phyloP scores from a whole-genome alignment of 176 grass and related monocot species.

The Neostapfia colusana region DNA sequence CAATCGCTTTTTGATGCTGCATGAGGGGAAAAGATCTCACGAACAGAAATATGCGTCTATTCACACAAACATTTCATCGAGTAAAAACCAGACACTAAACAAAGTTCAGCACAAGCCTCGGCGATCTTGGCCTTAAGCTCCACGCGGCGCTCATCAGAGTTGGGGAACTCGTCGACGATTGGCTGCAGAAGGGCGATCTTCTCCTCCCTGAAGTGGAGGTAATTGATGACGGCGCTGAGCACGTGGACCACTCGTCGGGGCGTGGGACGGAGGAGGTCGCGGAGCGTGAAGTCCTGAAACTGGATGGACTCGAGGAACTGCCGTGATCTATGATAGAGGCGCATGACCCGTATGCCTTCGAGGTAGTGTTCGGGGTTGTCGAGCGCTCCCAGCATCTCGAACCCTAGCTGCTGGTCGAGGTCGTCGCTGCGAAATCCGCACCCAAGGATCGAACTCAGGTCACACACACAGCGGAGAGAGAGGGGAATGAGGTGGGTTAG shows the following conservation, averaged over 20 bases:
- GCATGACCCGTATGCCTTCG: conserved; percentile 19
- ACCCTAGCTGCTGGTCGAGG: conserved; percentile 59
- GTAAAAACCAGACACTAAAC: neutral
- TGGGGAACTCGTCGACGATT: conserved; percentile 31
- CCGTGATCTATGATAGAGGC: conserved; percentile 37
- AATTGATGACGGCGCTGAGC: conserved; percentile 81
- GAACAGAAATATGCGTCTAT: neutral
- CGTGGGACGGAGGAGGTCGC: conserved; percentile 56
- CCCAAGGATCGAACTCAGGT: neutral
- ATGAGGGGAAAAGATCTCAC: neutral
- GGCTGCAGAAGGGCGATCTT: conserved; percentile 50
- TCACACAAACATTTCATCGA: conserved; percentile 1
- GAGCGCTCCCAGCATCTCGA: conserved; percentile 44
- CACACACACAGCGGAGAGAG: neutral
- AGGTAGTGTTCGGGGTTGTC: conserved; percentile 69
- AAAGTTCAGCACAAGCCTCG: conserved; percentile 33
- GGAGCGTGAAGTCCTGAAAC: conserved; percentile 50
- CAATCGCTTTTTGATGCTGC: conserved; percentile 60
- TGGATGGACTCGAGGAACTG: conserved; percentile 58
- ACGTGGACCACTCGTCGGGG: conserved; percentile 39
- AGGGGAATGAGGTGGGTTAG: neutral
- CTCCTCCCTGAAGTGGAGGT: conserved; percentile 67
- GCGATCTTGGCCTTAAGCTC: conserved; percentile 50
- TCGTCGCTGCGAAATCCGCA: conserved; percentile 41
- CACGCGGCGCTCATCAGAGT: neutral